Base-by-base conservation (phyloP, 768 basidiomycete species). In the Boletus eberwhitei region DNA sequence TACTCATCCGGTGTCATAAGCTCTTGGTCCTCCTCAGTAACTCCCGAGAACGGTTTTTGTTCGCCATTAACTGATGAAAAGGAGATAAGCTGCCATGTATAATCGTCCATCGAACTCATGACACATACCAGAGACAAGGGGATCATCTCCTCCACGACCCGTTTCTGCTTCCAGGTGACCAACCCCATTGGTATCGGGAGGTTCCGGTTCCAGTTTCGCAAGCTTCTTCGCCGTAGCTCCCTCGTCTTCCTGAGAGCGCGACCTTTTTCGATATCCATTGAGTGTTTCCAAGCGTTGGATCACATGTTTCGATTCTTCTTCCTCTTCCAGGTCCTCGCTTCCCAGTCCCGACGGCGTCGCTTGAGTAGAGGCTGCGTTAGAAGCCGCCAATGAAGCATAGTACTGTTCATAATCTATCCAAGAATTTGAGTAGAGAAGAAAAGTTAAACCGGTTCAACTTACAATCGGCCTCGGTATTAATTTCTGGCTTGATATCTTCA, bases 1-100 rank as follows among this genome's bases (percentile, higher is more conserved):
- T 96, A 96, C 71, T 97, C 94, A 52, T 95, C 94, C 2, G 90
- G 86, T 4, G 90, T 91, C 94, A 97, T 97, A 61, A 86, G 66
- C 44, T 93, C 94, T 63, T 93, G 88, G 66, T 95, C 88, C 60
- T 93, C 95, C 62, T 97, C 94, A 3, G 90, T 95, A 40, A 98
- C 83, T 58, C 86, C 77, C 4, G 86, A 89, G 62, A 90, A 87
- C 8, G 82, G 79, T 62, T 90, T 84, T 19, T 83, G 77, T 38
- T 77, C 73, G 14, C 93, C 93, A 55, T 86, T 86, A 24, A 98
- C 93, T 91, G 58, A 39, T 39, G 52, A 48, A 52, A 53, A 40
- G 22, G 9, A 40, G 8, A 31, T 55, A 22, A 53, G 36, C 16
- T 8, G 26, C 22, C 40, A 19, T 43, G 31, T 12, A 57, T n/a